phyloP scores from a whole-genome alignment of 768 basidiomycete genomes.

The Boletus speciosus region DNA sequence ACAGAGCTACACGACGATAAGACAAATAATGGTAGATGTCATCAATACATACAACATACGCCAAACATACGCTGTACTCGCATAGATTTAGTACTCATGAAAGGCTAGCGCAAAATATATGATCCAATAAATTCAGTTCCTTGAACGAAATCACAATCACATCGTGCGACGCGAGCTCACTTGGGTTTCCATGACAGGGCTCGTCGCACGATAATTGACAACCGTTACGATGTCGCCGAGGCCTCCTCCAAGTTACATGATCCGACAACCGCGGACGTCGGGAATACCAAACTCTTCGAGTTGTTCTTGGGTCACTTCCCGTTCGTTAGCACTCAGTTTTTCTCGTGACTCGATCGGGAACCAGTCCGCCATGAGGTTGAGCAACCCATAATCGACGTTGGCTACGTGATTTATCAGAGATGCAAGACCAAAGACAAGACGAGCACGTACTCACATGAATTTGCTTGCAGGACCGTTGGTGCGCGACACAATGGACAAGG shows the following conservation, averaged over 20 bases:
- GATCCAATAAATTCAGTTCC: neutral
- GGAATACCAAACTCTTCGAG: conserved; percentile 59
- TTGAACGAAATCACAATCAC: neutral
- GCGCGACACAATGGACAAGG: conserved; percentile 86
- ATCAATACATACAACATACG: too few relatives aligned
- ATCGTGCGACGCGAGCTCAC: neutral
- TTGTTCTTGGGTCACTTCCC: conserved; percentile 69
- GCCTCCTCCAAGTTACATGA: conserved; percentile 35
- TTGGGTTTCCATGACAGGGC: neutral
- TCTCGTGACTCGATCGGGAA: conserved; percentile 79
- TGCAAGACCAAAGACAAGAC: neutral
- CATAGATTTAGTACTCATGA: neutral
- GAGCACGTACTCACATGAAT: conserved; percentile 54
- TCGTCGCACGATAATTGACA: neutral
- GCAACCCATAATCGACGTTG: conserved; percentile 74
- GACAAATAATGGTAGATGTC: too few relatives aligned
- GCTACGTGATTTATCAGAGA: conserved; percentile 36
- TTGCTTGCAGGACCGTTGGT: conserved; percentile 70
- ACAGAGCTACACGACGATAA: too few relatives aligned
- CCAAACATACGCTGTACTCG: too few relatives aligned
- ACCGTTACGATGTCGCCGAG: too few relatives aligned
- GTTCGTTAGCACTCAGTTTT: conserved; percentile 73
- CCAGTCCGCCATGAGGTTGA: conserved; percentile 90
- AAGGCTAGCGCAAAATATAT: neutral
- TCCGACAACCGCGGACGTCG: conserved; percentile 31